Base-by-base conservation (phyloP, 2,329 filamentous ascomycete genomes). In the Fulvia fulva region DNA sequence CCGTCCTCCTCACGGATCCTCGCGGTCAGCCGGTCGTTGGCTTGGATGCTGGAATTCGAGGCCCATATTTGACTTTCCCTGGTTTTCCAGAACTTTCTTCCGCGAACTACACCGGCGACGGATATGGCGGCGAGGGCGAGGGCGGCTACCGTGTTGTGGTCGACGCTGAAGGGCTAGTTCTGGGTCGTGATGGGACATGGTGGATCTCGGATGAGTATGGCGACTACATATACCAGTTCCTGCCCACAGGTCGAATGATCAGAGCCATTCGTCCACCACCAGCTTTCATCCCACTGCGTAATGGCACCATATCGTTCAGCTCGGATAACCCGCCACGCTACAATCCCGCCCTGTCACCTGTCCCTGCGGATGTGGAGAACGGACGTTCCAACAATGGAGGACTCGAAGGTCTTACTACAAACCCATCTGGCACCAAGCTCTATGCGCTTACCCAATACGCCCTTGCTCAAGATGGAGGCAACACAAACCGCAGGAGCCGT, bases 381-480 rank as follows among this genome's bases (percentile, higher is more conserved):
- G 88, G 88, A 12, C 81, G 88, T 21, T 77, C 80, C 55, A 90
- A 91, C 71, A 91, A 91, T 71, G 87, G 89, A 69, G 87, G 88
- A n/a, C 83, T 90, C 51, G 88, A 91, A 72, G 87, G 84, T 0
- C 73, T 91, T 51, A 87, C 85, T 0, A 73, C 82, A n/a, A 84
- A 81, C 3, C 76, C 80, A 0, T 83, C 88, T 63, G 85, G 86
- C 9, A 84, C 83, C 60, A 83, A 78, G 1, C 75, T 90, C 11
- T 90, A 83, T 67, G 81, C 82, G 1, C 77, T 90, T 57, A 75
- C 89, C 22, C 87, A 91, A 69, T 84, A 83, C 1, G 86, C 87
- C 0, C 75, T 84, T 4, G 79, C 81, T 58, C 84, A 87, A 66
- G 83, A 87, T n/a, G 85, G 86, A 46, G 84, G 83, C 9, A 73